These are phyloP conservation scores for Cyanodermella asteris DNA, from an alignment of 2,329 filamentous ascomycete species.

Conservation along the genomic window DNA sequence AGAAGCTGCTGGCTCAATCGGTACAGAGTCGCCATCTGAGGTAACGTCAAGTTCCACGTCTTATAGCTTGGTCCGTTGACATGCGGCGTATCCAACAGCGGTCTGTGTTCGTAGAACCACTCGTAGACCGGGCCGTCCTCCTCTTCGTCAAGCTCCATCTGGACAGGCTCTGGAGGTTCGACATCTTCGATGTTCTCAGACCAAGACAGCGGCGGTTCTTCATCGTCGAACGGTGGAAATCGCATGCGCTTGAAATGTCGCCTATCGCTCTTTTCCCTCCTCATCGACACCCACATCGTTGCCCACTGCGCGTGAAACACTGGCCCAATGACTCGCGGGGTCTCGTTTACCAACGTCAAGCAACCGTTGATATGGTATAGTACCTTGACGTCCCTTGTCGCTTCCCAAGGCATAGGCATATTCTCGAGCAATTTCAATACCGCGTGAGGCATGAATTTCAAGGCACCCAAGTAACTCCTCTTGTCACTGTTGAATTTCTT, in stretches of 20 bases:
- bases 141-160: slow-evolving; percentile 90
- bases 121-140: slow-evolving; percentile 83
- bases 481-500: slow-evolving; percentile 99
- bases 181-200: slow-evolving; percentile 98
- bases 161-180: slow-evolving; percentile 88
- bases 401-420: slow-evolving; percentile 99
- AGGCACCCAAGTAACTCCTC: slow-evolving; percentile 82
- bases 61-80: slow-evolving; percentile 96
- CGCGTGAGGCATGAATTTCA: slow-evolving; percentile 99
- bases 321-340: slow-evolving; percentile 86
- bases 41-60: slow-evolving; percentile 75
- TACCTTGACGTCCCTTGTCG: slow-evolving; percentile 85
- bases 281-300: slow-evolving; percentile 98
- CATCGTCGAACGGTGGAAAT: slow-evolving; percentile 95
- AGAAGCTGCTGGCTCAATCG: slow-evolving; percentile 76
- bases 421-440: slow-evolving; percentile 95
- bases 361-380: slow-evolving; percentile 97
- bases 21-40: slow-evolving; percentile 90
- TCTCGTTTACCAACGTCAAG: slow-evolving; percentile 89
- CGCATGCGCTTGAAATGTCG: slow-evolving; percentile 97
- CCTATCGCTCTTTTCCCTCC: slow-evolving; percentile 89
- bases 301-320: slow-evolving; percentile 98
- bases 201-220: slow-evolving; percentile 93
- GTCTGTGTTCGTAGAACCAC: slow-evolving; percentile 93
- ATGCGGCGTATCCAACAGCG: slow-evolving; percentile 73